Evolutionary conservation across 306 rosid genomes (phyloP).

Genomic region (Prunus davidiana): DNA sequence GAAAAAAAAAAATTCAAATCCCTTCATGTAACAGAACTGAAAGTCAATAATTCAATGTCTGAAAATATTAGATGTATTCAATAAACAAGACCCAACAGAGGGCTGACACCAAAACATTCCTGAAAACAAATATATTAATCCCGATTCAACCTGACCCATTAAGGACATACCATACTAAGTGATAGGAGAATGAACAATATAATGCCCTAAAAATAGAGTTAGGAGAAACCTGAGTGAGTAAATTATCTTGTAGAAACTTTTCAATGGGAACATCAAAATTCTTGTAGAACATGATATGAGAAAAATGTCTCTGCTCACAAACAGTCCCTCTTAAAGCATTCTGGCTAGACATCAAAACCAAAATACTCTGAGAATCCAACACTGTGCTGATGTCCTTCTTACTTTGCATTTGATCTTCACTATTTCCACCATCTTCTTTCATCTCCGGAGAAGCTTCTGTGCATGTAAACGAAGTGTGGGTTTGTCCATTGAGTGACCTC

Average conservation of each 20-base stretch:
- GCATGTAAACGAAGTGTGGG: conserved; percentile 29
- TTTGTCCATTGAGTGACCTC: conserved; percentile 42
- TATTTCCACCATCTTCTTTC: conserved; percentile 32
- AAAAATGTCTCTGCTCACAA: conserved; percentile 85
- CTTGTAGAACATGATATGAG: conserved; percentile 94
- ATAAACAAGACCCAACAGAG: not conserved
- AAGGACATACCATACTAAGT: conserved; percentile 3
- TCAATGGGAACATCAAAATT: conserved; percentile 94
- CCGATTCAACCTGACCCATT: conserved; percentile 5
- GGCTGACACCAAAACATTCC: not conserved
- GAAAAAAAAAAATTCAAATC: not conserved
- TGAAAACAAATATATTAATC: not conserved
- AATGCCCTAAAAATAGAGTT: conserved; percentile 11
- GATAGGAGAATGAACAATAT: conserved; percentile 13
- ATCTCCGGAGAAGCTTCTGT: conserved; percentile 40
- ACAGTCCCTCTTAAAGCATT: conserved; percentile 70
- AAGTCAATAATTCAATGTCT: not conserved
- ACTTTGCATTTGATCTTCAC: conserved; percentile 37
- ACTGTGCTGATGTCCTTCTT: conserved; percentile 48
- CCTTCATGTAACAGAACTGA: not conserved
- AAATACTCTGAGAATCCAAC: conserved; percentile 86
- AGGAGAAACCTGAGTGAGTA: conserved; percentile 79
- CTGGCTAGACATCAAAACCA: conserved; percentile 90
- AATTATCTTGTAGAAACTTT: conserved; percentile 72
- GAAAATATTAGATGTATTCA: not conserved